A percentile compares a stretch with the other conserved stretches of the same genome.
phyloP scores from a whole-genome alignment of 305 asterid genomes.

The Monarda citriodora region DNA sequence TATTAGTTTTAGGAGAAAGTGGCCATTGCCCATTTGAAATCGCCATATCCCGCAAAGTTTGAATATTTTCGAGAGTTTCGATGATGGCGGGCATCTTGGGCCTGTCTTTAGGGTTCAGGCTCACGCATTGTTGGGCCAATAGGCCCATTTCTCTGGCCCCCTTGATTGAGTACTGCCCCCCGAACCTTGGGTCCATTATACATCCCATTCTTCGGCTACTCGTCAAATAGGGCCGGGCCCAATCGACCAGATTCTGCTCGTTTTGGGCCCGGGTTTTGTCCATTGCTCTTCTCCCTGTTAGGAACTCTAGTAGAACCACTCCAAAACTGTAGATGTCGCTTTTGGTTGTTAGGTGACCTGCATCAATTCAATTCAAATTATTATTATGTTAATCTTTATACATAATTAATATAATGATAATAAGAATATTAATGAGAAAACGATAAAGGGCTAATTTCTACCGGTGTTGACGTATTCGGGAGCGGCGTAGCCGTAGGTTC shows the following conservation, averaged over 20 bases:
- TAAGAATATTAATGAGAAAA: not conserved
- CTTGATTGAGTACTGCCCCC: slow-evolving; percentile 78
- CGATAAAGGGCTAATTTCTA: slow-evolving; percentile 1
- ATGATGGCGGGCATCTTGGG: slow-evolving; percentile 77
- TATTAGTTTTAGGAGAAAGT: slow-evolving; percentile 37
- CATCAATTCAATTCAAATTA: slow-evolving; percentile 18
- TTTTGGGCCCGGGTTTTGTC: slow-evolving; percentile 69
- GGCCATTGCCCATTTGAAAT: slow-evolving; percentile 72
- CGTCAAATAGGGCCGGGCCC: slow-evolving; percentile 71
- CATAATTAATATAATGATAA: not conserved
- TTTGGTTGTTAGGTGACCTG: slow-evolving; percentile 90
- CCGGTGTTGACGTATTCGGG: slow-evolving; percentile 96
- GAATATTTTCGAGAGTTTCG: slow-evolving; percentile 60
- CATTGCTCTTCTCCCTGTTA: slow-evolving; percentile 90
- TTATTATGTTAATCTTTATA: not conserved
- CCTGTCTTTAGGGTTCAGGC: slow-evolving; percentile 69
- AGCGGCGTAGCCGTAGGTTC: slow-evolving; percentile 95
- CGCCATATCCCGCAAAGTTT: slow-evolving; percentile 61
- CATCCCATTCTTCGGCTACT: slow-evolving; percentile 68
- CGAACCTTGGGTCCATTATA: slow-evolving; percentile 74
- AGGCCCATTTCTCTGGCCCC: slow-evolving; percentile 77
- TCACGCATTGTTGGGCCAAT: slow-evolving; percentile 70
- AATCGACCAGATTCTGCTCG: slow-evolving; percentile 82
- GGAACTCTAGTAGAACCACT: slow-evolving; percentile 79
- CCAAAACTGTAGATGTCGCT: slow-evolving; percentile 96